Conservation (phyloP, 371 early-diverging fungal species). For the Rhizomucor pusillus region DNA sequence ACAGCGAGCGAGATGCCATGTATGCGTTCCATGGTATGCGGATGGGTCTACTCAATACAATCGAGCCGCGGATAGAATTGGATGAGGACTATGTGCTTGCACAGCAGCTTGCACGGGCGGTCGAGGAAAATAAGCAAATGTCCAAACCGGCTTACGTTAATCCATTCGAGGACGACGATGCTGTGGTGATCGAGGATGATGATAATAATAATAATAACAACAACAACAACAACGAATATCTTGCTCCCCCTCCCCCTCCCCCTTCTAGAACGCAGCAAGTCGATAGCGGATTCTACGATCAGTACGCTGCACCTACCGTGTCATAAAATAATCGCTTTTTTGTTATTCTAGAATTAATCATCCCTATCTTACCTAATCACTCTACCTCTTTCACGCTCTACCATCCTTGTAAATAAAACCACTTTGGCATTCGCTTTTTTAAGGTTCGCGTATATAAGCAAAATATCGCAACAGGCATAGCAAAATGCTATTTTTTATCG, state of each 20-base stretch:
- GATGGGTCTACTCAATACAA: constrained; percentile 31
- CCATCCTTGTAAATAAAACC: too few species aligned
- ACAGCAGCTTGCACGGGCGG: constrained; percentile 19
- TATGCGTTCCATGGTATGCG: constrained; percentile 49
- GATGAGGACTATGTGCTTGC: constrained; percentile 30
- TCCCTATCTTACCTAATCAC: too few species aligned
- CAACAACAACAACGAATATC: not conserved
- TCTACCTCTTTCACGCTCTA: too few species aligned
- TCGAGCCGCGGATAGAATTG: constrained; percentile 33
- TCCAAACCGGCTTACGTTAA: constrained; percentile 32
- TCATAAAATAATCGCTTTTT: too few species aligned
- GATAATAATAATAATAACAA: constrained; percentile 6
- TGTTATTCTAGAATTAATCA: too few species aligned
- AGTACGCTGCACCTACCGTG: constrained; percentile 1
- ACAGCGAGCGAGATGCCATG: constrained; percentile 51
- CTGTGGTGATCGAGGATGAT: constrained; percentile 38
- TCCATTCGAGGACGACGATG: constrained; percentile 46
- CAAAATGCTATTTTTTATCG: too few species aligned
- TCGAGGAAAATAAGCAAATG: constrained; percentile 23
- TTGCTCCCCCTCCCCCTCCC: too few species aligned
- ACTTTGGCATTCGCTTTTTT: too few species aligned
- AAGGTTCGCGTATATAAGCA: too few species aligned
- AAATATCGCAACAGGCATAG: too few species aligned
- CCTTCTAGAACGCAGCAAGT: constrained; percentile 10
- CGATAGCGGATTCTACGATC: constrained; percentile 25